Evolutionary conservation across 352 stramenopile genomes (phyloP).

Genomic region (Pythium rishiriense): DNA sequence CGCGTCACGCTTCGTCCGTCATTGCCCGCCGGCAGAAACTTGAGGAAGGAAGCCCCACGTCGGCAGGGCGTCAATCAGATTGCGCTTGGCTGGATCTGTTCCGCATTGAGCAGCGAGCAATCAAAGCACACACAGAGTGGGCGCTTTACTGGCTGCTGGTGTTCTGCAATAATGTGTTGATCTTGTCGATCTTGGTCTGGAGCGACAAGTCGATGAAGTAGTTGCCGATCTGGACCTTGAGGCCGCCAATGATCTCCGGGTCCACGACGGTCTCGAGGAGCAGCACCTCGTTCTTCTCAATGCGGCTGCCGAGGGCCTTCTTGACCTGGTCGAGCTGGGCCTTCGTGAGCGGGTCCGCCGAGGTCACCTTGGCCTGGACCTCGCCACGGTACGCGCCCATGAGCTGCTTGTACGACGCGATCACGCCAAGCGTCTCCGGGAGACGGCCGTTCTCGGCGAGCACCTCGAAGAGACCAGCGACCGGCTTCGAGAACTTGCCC

Average conservation of each 20-base stretch:
- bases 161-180: conserved; percentile 83
- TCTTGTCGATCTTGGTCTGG: conserved; percentile 95
- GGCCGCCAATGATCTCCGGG: conserved; percentile 93
- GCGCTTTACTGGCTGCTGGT: conserved; percentile 31
- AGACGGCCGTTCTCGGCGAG: conserved; percentile 97
- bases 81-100: not conserved
- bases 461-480: conserved; percentile 95
- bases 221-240: conserved; percentile 98
- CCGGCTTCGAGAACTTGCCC: conserved; percentile 93
- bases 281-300: conserved; percentile 92
- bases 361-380: conserved; percentile 97
- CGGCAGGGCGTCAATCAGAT: not conserved
- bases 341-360: conserved; percentile 92
- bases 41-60: too few relatives aligned
- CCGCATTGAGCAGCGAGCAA: not conserved
- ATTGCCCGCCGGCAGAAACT: not conserved
- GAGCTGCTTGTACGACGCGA: conserved; percentile 90
- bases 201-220: conserved; percentile 98
- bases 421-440: conserved; percentile 85
- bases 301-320: conserved; percentile 87
- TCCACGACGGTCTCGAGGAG: conserved; percentile 92
- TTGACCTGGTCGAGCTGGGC: conserved; percentile 92
- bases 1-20: not conserved
- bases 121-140: not conserved
- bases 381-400: conserved; percentile 95